These are phyloP conservation scores for Trametes cingulata DNA, from an alignment of 768 basidiomycete genomes.

Conservation along the genomic window DNA sequence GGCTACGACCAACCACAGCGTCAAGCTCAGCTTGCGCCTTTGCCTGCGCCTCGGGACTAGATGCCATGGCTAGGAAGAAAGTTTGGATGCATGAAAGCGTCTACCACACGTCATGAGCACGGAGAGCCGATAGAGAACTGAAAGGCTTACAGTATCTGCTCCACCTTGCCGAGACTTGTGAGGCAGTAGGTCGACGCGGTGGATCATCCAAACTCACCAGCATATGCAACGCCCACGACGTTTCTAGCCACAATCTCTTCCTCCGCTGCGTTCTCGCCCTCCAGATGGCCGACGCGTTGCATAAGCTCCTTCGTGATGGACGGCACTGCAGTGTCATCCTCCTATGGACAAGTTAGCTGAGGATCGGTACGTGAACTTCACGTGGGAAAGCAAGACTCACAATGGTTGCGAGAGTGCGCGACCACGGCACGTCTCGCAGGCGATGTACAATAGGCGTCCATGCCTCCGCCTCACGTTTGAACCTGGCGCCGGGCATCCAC, in stretches of 20 bases:
- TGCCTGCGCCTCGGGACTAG: slow-evolving; percentile 17
- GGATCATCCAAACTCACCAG: neutral
- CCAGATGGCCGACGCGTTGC: neutral
- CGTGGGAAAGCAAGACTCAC: neutral
- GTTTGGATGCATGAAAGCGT: slow-evolving; percentile 9
- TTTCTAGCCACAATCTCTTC: neutral
- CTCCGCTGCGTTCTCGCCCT: neutral
- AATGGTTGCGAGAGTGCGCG: neutral
- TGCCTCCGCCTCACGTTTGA: neutral
- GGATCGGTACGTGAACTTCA: too few relatives aligned
- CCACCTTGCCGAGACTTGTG: neutral
- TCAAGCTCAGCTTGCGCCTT: slow-evolving; percentile 22
- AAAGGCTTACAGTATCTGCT: neutral
- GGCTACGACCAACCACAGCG: slow-evolving; percentile 19
- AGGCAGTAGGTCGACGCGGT: neutral
- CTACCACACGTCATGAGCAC: neutral
- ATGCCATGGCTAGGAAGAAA: slow-evolving; percentile 21
- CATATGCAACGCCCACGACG: slow-evolving; percentile 5
- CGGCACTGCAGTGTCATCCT: neutral
- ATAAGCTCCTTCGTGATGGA: neutral
- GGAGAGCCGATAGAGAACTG: too few relatives aligned
- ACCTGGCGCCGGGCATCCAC: neutral
- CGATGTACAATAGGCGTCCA: neutral
- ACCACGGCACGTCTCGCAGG: slow-evolving; percentile 7
- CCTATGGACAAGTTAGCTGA: neutral